These are phyloP conservation scores for Scleromitrula shiraiana DNA, from an alignment of 2,329 filamentous ascomycete genomes.

Conservation along the genomic window DNA sequence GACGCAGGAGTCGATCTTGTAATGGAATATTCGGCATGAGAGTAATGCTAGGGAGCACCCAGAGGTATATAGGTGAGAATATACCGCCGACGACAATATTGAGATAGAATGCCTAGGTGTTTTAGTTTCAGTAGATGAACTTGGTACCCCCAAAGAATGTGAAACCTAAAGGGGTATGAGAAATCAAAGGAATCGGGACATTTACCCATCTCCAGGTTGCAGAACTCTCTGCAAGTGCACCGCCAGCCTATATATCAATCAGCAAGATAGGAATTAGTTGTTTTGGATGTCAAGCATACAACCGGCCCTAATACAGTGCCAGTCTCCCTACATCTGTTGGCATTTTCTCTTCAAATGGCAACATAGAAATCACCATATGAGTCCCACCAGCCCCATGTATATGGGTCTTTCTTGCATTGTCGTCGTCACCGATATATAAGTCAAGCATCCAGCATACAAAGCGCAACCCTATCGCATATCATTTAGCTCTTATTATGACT, in stretches of 20 bases:
- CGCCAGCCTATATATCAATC: conserved; percentile 20
- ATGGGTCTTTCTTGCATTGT: conserved; percentile 25
- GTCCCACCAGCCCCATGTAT: conserved; percentile 28
- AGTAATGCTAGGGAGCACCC: conserved; percentile 34
- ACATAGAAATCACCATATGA: conserved; percentile 30
- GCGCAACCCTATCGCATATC: conserved; percentile 23
- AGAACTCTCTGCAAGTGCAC: conserved; percentile 28
- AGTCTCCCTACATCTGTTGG: neutral
- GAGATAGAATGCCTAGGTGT: conserved; percentile 43
- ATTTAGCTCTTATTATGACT: neutral
- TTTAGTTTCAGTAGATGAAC: neutral
- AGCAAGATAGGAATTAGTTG: neutral
- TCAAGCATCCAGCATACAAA: conserved; percentile 33
- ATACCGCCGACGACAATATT: conserved; percentile 42
- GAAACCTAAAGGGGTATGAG: conserved; percentile 7
- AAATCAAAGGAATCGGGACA: conserved; percentile 20
- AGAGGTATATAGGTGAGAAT: conserved; percentile 33
- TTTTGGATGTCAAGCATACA: neutral
- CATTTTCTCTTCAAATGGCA: neutral
- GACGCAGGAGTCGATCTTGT: conserved; percentile 27
- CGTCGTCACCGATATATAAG: conserved; percentile 27
- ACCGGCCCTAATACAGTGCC: conserved; percentile 34
- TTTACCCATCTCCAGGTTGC: conserved; percentile 31
- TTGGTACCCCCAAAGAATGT: neutral
- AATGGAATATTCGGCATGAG: neutral